Evolutionary conservation across 2,329 filamentous ascomycete species (phyloP).

Genomic region (Clarireedia paspali): DNA sequence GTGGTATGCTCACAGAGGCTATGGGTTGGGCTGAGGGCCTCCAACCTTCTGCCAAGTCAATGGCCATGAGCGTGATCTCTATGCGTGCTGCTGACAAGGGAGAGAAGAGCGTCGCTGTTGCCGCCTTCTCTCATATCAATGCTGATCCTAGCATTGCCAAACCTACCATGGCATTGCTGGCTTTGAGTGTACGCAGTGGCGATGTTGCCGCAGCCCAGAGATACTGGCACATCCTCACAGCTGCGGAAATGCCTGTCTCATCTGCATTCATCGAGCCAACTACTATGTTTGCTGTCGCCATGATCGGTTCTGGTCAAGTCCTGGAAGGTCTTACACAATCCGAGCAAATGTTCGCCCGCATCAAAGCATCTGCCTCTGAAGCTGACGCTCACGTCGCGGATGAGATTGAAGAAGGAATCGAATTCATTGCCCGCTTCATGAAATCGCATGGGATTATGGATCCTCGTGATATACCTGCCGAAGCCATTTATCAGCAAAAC

Average conservation of each 20-base stretch:
- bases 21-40: slow-evolving; percentile 64
- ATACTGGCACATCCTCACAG: slow-evolving; percentile 72
- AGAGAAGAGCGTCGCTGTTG: slow-evolving; percentile 58
- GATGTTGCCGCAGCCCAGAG: slow-evolving; percentile 69
- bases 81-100: slow-evolving; percentile 73
- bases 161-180: slow-evolving; percentile 73
- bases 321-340: slow-evolving; percentile 74
- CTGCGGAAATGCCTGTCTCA: slow-evolving; percentile 50
- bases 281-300: slow-evolving; percentile 80
- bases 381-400: slow-evolving; percentile 53
- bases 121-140: slow-evolving; percentile 55
- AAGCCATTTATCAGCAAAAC: slow-evolving; percentile 39
- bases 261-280: slow-evolving; percentile 74
- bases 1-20: slow-evolving; percentile 64
- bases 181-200: slow-evolving; percentile 76
- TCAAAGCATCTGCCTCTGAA: slow-evolving; percentile 53
- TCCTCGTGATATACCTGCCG: slow-evolving; percentile 42
- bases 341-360: slow-evolving; percentile 79
- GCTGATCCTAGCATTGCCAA: slow-evolving; percentile 41
- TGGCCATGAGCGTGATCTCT: slow-evolving; percentile 66
- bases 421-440: slow-evolving; percentile 59
- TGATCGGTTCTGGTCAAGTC: slow-evolving; percentile 78
- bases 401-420: slow-evolving; percentile 79
- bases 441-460: slow-evolving; percentile 45
- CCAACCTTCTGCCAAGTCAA: slow-evolving; percentile 47